phyloP scores from a whole-genome alignment of 1,284 basidiomycete genomes.

The Bjerkandera adusta region DNA sequence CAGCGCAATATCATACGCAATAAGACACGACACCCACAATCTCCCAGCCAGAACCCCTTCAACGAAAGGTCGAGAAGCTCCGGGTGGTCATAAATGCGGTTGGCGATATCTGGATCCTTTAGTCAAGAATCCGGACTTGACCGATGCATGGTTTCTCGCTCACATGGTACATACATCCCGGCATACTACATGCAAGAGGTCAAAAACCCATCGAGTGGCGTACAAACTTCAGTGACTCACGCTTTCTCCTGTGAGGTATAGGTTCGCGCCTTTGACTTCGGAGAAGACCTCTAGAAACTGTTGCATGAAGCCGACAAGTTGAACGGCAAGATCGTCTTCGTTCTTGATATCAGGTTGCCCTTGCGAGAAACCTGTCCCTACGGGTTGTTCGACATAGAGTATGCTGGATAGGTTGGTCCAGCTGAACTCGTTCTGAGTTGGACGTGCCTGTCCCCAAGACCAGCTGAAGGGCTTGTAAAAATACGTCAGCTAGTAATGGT shows the following conservation, averaged over 20 bases:
- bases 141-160: constrained; percentile 19
- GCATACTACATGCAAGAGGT: constrained; percentile 47
- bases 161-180: constrained; percentile 60
- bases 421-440: constrained; percentile 67
- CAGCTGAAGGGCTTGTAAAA: constrained; percentile 60
- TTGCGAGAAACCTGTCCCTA: constrained; percentile 79
- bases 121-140: not conserved
- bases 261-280: constrained; percentile 67
- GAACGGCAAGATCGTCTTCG: constrained; percentile 62
- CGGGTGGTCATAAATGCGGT: constrained; percentile 66
- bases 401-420: constrained; percentile 83
- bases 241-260: constrained; percentile 71
- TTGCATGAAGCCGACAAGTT: constrained; percentile 66
- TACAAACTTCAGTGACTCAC: constrained; percentile 51
- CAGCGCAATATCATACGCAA: not conserved
- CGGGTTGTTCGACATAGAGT: constrained; percentile 82
- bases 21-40: constrained; percentile 47
- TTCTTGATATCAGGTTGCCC: constrained; percentile 71
- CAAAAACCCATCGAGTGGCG: no score
- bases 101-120: constrained; percentile 57
- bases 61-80: constrained; percentile 50
- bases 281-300: constrained; percentile 75
- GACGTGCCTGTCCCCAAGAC: constrained; percentile 61
- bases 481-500: not conserved
- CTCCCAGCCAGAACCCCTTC: constrained; percentile 70